phyloP scores from a whole-genome alignment of 83 land plant species.

The Thuja plicata region DNA sequence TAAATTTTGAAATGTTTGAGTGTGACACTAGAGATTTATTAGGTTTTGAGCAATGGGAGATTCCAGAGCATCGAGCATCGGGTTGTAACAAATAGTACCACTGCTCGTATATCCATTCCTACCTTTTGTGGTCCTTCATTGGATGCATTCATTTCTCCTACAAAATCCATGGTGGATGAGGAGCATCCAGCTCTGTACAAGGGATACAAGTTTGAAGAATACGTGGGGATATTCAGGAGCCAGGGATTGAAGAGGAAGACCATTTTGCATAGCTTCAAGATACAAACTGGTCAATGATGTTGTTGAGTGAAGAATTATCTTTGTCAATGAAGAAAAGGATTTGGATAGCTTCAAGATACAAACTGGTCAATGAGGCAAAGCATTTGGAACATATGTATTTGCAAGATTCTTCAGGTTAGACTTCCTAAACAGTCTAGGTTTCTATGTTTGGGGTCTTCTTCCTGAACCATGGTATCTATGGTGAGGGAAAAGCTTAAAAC shows the following conservation, averaged over 20 bases:
- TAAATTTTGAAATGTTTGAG: too few relatives aligned
- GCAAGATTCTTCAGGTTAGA: too few relatives aligned
- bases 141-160: slow-evolving; percentile 50
- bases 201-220: slow-evolving; percentile 50
- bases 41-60: slow-evolving; percentile 27
- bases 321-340: not conserved
- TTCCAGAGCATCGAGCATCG: slow-evolving; percentile 43
- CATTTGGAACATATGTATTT: too few relatives aligned
- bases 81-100: slow-evolving; percentile 8
- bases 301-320: too few relatives aligned
- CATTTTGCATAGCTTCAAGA: not conserved
- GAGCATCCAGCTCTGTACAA: slow-evolving; percentile 31
- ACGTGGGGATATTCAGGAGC: slow-evolving; percentile 11
- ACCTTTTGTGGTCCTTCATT: slow-evolving; percentile 54
- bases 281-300: too few relatives aligned
- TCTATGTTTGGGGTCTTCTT: too few relatives aligned
- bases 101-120: slow-evolving; percentile 40
- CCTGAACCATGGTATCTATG: too few relatives aligned
- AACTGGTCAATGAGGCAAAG: not conserved
- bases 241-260: not conserved
- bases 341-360: not conserved
- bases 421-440: too few relatives aligned
- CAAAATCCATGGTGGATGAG: slow-evolving; percentile 20
- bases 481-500: too few relatives aligned
- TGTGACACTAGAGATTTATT: too few relatives aligned